These are phyloP conservation scores for Saccharomycopsis oosterbeekiorum DNA, from an alignment of 805 yeast genomes.

Conservation along the genomic window DNA sequence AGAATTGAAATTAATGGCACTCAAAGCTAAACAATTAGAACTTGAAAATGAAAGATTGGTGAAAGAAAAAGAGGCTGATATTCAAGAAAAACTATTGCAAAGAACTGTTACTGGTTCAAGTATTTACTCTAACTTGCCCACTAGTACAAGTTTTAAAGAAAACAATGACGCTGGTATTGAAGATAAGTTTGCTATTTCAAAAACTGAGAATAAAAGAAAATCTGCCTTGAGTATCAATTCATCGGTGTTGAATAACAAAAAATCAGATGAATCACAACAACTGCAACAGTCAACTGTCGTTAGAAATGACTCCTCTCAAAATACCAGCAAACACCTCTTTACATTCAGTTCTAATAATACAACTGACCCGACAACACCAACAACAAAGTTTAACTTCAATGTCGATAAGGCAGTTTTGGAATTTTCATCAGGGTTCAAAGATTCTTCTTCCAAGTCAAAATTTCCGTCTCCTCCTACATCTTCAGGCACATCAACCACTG, in stretches of 20 bases:
- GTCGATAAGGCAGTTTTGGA: background rate
- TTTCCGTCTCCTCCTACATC: background rate
- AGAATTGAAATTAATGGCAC: conserved; percentile 12
- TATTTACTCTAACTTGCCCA: background rate
- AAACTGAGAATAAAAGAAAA: conserved; percentile 4
- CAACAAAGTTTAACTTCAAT: background rate
- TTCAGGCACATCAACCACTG: background rate
- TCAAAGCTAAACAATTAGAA: conserved; percentile 14
- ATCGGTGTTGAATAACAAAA: conserved; percentile 2
- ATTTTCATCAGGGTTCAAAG: background rate
- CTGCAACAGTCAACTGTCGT: background rate
- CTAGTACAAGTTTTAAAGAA: background rate
- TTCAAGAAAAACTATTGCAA: background rate
- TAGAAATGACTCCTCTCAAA: background rate
- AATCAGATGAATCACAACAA: background rate
- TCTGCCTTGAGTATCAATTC: conserved; percentile 6
- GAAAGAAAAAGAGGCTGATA: conserved; percentile 10
- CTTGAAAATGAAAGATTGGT: conserved; percentile 15
- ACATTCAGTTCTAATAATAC: background rate
- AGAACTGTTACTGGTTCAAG: background rate
- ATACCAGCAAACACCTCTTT: background rate
- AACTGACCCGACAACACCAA: background rate
- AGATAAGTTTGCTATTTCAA: background rate
- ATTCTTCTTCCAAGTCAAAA: background rate
- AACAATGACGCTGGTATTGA: background rate